phyloP scores from a whole-genome alignment of 176 grass and related monocot species.

The Oryza punctata region DNA sequence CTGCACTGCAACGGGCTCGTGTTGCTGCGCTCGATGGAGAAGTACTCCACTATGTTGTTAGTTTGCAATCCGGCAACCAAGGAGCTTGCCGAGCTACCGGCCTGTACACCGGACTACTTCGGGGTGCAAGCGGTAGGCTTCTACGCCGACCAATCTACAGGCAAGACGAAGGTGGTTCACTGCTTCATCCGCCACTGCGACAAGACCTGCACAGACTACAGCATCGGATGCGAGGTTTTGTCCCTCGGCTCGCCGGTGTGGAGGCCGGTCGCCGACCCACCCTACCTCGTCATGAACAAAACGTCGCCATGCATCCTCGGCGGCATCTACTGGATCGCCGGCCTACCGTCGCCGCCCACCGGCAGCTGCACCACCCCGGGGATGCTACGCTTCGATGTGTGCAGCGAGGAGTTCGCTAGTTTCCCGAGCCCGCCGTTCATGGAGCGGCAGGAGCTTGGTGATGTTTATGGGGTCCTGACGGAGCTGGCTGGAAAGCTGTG shows the following conservation, averaged over 20 bases:
- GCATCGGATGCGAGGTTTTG: no score
- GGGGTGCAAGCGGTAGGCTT: no score
- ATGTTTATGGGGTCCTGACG: background rate
- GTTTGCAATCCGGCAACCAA: constrained; percentile 19
- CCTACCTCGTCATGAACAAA: no score
- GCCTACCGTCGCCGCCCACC: no score
- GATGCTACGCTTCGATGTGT: background rate
- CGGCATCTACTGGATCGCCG: background rate
- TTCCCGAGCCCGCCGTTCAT: background rate
- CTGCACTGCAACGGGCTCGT: constrained; percentile 24
- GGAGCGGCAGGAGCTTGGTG: no score
- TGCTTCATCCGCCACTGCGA: no score
- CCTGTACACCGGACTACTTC: no score
- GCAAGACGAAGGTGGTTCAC: no score
- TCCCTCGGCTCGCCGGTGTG: no score
- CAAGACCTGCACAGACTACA: no score
- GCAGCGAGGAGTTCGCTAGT: background rate
- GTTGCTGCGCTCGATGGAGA: background rate
- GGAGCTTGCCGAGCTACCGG: background rate
- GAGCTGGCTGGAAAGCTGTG: background rate
- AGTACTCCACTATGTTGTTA: background rate
- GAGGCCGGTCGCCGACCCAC: no score
- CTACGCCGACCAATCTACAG: no score
- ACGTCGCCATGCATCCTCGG: background rate
- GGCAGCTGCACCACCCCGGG: background rate